A percentile compares a stretch with the other conserved stretches of the same genome.
Conservation (phyloP, 805 yeast species). For the Teunomyces funiuensis region DNA sequence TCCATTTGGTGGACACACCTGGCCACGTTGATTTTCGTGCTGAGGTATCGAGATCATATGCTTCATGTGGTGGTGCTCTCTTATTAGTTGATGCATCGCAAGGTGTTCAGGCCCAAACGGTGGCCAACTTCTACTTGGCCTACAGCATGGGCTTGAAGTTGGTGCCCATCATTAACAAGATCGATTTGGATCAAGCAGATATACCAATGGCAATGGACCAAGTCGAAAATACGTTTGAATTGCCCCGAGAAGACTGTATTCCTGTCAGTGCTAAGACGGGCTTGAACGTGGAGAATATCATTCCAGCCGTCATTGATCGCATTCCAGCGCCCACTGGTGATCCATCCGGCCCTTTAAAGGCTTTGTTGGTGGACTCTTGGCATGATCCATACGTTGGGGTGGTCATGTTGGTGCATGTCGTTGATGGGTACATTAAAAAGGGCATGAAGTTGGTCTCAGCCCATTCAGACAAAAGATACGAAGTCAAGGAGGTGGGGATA, state of each 20-base stretch:
- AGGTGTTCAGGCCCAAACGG: constrained; percentile 97
- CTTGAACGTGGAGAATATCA: constrained; percentile 66
- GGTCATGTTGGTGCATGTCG: constrained; percentile 77
- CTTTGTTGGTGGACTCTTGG: constrained; percentile 95
- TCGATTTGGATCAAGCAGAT: constrained; percentile 87
- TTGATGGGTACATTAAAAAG: constrained; percentile 74
- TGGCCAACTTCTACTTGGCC: constrained; percentile 93
- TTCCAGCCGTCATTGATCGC: constrained; percentile 78
- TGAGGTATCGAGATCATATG: constrained; percentile 91
- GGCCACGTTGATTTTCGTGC: constrained; percentile 97
- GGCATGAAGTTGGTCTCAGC: constrained; percentile 79
- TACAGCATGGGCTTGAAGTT: constrained; percentile 78
- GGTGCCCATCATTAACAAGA: constrained; percentile 88
- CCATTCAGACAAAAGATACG: constrained; percentile 73
- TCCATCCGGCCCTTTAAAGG: constrained; percentile 53
- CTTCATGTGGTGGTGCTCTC: constrained; percentile 94
- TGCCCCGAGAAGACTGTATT: constrained; percentile 69
- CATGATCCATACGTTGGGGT: constrained; percentile 92
- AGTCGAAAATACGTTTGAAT: constrained; percentile 79
- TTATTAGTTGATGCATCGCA: constrained; percentile 91
- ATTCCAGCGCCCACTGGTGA: constrained; percentile 79
- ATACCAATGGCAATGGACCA: constrained; percentile 79
- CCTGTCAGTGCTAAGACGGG: constrained; percentile 94
- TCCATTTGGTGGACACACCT: constrained; percentile 94
- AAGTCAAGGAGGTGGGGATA: constrained; percentile 89